Conservation (phyloP, 139 green algal genomes). For the Diplosphaera chodatii region DNA sequence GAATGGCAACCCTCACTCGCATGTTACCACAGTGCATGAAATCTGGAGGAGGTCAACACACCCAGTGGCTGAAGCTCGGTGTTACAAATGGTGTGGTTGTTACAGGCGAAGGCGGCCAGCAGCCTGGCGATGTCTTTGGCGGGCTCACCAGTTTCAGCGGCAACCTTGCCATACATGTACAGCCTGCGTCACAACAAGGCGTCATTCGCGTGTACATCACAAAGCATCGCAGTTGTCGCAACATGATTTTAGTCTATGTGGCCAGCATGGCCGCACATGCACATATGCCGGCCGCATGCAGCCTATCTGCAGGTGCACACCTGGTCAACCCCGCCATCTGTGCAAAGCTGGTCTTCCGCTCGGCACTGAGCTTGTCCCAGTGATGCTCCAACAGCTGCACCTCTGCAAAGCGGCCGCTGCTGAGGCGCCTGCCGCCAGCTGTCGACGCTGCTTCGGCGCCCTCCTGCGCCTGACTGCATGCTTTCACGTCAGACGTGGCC, state of each 20-base stretch:
- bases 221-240: no score
- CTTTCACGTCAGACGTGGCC: no score
- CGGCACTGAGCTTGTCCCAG: slow-evolving; percentile 39
- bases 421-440: background rate
- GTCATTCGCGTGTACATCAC: no score
- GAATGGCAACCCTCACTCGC: no score
- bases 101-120: slow-evolving; percentile 56
- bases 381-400: slow-evolving; percentile 47
- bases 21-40: background rate
- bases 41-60: no score
- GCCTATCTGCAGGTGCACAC: no score
- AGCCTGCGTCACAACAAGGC: no score
- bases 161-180: slow-evolving; percentile 17
- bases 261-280: no score
- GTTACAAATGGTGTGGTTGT: slow-evolving; percentile 71
- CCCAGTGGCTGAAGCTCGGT: slow-evolving; percentile 51
- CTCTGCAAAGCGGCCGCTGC: slow-evolving; percentile 10
- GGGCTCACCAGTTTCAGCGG: background rate
- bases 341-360: slow-evolving; percentile 43
- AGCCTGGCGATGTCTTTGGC: slow-evolving; percentile 42
- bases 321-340: slow-evolving; percentile 62
- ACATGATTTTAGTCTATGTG: no score
- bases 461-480: background rate
- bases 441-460: slow-evolving; percentile 5
- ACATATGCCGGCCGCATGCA: no score